These are phyloP conservation scores for Lactarius sanguifluus DNA, from an alignment of 768 basidiomycete species.

Conservation along the genomic window DNA sequence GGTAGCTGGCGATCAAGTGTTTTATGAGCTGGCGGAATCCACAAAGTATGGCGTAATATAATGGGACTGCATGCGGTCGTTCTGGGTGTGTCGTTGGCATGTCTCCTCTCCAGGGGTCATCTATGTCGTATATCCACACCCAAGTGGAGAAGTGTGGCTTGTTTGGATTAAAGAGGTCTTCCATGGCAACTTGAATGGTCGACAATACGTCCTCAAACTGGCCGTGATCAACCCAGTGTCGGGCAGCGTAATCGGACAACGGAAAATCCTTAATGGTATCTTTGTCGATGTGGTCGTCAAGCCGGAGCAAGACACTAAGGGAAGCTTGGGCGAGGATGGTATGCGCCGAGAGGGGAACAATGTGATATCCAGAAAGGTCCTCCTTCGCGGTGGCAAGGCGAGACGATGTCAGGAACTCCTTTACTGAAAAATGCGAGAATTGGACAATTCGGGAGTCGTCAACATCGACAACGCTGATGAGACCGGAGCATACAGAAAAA, in stretches of 20 bases:
- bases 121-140: slow-evolving; percentile 10
- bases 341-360: neutral
- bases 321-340: slow-evolving; percentile 1
- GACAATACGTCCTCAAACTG: neutral
- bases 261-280: neutral
- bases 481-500: neutral
- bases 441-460: neutral
- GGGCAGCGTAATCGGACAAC: neutral
- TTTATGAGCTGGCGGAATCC: neutral
- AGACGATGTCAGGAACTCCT: slow-evolving; percentile 7
- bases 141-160: neutral
- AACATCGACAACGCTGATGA: slow-evolving; percentile 6
- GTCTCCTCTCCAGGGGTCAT: neutral
- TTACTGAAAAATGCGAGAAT: slow-evolving; percentile 20
- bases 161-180: slow-evolving; percentile 2
- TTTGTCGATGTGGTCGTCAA: neutral
- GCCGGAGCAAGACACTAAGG: neutral
- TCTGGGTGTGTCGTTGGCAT: neutral
- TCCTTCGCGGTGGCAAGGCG: neutral
- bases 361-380: slow-evolving; percentile 6
- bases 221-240: slow-evolving; percentile 2
- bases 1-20: slow-evolving; percentile 1
- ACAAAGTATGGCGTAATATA: slow-evolving; percentile 4
- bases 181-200: neutral
- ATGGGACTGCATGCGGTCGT: neutral